Evolutionary conservation across 768 basidiomycete species (phyloP).

Genomic region (Suillus spraguei): DNA sequence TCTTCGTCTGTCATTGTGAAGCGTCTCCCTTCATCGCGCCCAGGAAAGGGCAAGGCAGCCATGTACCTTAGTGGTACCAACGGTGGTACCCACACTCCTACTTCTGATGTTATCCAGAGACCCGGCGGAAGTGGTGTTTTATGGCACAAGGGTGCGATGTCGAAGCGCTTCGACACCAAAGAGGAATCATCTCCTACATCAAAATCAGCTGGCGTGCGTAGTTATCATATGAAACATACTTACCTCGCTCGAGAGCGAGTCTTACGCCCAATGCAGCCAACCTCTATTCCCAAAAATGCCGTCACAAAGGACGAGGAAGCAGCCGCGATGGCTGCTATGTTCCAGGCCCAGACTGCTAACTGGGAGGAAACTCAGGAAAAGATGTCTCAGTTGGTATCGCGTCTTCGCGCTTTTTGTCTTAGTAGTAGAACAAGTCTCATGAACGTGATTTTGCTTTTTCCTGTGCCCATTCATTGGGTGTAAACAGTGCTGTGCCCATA

Average conservation of each 20-base stretch:
- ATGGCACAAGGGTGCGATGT: conserved; percentile 80
- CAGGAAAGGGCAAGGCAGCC: conserved; percentile 81
- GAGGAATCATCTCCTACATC: conserved; percentile 51
- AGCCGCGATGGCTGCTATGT: conserved; percentile 98
- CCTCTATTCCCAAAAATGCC: conserved; percentile 40
- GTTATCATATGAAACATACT: conserved; percentile 26
- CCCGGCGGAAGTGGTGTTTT: conserved; percentile 37
- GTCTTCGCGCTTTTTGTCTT: conserved; percentile 53
- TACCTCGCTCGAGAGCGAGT: conserved; percentile 26
- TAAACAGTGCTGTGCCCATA: conserved; percentile 65
- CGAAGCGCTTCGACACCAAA: conserved; percentile 88
- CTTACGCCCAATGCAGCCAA: conserved; percentile 37
- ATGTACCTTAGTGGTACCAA: conserved; percentile 66
- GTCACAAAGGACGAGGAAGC: conserved; percentile 79
- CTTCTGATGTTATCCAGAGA: conserved; percentile 48
- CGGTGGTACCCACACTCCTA: conserved; percentile 42
- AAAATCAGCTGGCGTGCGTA: conserved; percentile 36
- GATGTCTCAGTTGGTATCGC: conserved; percentile 96
- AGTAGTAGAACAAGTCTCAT: conserved; percentile 79
- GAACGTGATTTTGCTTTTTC: conserved; percentile 52
- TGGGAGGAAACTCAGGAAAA: conserved; percentile 99
- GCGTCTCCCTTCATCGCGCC: conserved; percentile 79
- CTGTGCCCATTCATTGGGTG: conserved; percentile 26
- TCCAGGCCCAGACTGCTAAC: conserved; percentile 89
- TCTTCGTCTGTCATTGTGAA: conserved; percentile 95